phyloP scores from a whole-genome alignment of 495 filamentous ascomycete genomes.

The Copromyces sp. region DNA sequence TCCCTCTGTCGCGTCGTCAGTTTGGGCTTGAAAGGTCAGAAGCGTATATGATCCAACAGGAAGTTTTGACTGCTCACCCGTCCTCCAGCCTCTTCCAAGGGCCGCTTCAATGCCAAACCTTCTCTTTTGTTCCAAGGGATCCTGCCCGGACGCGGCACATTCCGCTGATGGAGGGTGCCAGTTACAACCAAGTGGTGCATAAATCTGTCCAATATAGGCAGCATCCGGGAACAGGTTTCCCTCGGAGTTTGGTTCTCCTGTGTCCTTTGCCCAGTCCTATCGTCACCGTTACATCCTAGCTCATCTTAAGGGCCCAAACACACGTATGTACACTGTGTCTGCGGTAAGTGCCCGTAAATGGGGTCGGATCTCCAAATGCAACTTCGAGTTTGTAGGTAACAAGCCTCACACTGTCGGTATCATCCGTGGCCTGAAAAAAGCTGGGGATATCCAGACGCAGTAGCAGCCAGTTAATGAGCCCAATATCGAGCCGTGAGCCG shows the following conservation, averaged over 20 bases:
- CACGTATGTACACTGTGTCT: not conserved
- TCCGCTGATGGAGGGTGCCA: not conserved
- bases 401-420: not conserved
- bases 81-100: not conserved
- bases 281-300: not conserved
- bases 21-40: not conserved
- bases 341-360: not conserved
- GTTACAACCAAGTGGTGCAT: not conserved
- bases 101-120: not conserved
- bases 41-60: not conserved
- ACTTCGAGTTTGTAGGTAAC: not conserved
- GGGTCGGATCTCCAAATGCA: not conserved
- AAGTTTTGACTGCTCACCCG: not conserved
- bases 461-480: not conserved
- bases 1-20: not conserved
- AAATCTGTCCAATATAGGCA: not conserved
- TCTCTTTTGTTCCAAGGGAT: not conserved
- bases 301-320: not conserved
- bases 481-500: not conserved
- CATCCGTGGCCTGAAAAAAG: not conserved
- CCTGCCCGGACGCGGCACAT: not conserved
- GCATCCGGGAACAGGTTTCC: not conserved
- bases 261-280: not conserved
- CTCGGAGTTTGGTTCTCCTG: not conserved
- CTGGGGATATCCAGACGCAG: not conserved